Evolutionary conservation across 352 stramenopile genomes (phyloP), one percentile per base, ranked within the genome.

Genomic region (Phytophthora pseudosyringae): DNA sequence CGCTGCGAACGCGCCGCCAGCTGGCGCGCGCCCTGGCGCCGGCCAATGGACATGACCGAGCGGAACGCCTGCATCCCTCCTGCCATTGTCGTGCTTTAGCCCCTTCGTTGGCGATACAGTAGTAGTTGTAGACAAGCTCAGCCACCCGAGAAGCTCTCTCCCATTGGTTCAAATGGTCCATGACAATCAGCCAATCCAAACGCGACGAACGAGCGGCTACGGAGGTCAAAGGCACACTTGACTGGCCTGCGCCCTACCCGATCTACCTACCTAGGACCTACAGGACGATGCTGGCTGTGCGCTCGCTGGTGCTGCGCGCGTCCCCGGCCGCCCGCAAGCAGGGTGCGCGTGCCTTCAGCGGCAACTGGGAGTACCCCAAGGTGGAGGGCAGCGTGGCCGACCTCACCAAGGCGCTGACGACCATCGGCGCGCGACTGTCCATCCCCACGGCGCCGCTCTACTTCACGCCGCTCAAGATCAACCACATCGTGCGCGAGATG

Each of bases 401-500:
- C 47, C 64, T 93, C 64, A 90, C 82, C 52, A 88, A 86, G 63
- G 71, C 71, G 62, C 71, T 93, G 50, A 90, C 72, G 41, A 78
- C 73, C 33, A 93, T 93, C 60, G 84, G 84, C 65, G 80, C 75
- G 57, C 84, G 84, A 0, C 71, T 93, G 58, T 93, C 84, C 47
- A 93, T 93, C 63, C 69, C 86, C 5, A 93, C 86, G 52, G 85
- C 83, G 15, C 75, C 86, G 53, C 74, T 90, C 18, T 93, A 95
- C 73, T 78, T 95, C 52, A 91, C 86, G 69, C 73, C 78, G 57
- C 75, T 78, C n/a, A 95, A 95, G 78, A 73, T 95, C 63, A 81
- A 95, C 67, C 82, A 88, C 59, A 75, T 95, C 21, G 84, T 93
- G 64, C 86, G 86, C 60, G 83, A 89, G 63, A 90, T 92, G 75